Percentiles rank a stretch among this genome's conserved stretches.
Evolutionary conservation across 768 basidiomycete genomes (phyloP).

Genomic region (Psilocybe cyanescens): DNA sequence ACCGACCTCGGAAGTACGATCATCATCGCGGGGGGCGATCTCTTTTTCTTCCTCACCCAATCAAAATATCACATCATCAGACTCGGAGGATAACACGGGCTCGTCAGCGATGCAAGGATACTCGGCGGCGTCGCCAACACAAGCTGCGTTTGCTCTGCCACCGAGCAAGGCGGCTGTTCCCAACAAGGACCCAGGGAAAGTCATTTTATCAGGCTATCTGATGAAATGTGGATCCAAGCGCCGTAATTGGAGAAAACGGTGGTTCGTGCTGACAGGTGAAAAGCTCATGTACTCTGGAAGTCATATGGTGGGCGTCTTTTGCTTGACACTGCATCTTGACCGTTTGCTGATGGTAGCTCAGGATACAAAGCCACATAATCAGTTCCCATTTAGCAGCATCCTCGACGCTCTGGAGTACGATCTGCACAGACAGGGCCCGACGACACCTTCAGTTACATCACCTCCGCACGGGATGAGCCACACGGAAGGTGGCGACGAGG

Average conservation of each 20-base stretch:
- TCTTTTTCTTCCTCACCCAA: conserved; percentile 52
- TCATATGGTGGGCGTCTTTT: conserved; percentile 82
- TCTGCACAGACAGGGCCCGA: conserved; percentile 55
- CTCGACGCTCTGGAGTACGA: conserved; percentile 93
- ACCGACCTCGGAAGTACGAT: conserved; percentile 18
- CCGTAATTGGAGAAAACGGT: conserved; percentile 94
- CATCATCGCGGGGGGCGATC: conserved; percentile 27
- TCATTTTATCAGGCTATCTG: conserved; percentile 87
- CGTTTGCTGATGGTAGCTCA: conserved; percentile 33
- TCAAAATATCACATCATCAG: conserved; percentile 69
- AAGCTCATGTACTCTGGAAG: conserved; percentile 87
- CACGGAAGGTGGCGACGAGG: conserved; percentile 43
- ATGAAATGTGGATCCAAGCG: conserved; percentile 96
- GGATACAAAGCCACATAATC: conserved; percentile 90
- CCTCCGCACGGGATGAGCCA: conserved; percentile 35
- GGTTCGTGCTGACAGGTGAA: conserved; percentile 93
- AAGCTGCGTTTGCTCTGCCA: conserved; percentile 42
- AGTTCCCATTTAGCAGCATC: conserved; percentile 83
- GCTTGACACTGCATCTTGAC: conserved; percentile 1
- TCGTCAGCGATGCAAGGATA: conserved; percentile 41
- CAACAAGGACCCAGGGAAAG: conserved; percentile 69
- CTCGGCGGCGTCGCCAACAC: conserved; percentile 49
- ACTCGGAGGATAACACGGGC: conserved; percentile 70
- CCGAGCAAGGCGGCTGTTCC: conserved; percentile 42
- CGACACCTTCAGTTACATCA: conserved; percentile 33